phyloP scores from a whole-genome alignment of 2,329 filamentous ascomycete genomes.

The Colletotrichum viniferum region DNA sequence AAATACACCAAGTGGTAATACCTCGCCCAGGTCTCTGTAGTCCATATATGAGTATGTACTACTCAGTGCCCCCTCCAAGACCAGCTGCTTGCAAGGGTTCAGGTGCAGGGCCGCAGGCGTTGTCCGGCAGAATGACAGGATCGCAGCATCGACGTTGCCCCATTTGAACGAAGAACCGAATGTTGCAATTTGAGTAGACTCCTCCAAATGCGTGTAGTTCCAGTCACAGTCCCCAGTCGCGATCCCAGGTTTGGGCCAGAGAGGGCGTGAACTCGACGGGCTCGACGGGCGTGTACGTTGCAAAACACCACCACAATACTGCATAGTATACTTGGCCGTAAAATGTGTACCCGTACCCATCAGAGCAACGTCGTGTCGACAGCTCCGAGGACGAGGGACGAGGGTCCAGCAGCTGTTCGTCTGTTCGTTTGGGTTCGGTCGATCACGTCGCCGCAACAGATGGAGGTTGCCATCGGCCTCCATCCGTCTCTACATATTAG shows the following conservation, averaged over 20 bases:
- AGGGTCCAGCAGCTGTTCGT: slow-evolving; percentile 1
- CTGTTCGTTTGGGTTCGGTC: neutral
- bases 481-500: slow-evolving; percentile 17
- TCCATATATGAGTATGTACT: neutral
- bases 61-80: neutral
- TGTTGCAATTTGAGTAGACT: slow-evolving; percentile 19
- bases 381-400: slow-evolving; percentile 7
- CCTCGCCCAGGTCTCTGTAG: neutral
- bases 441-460: slow-evolving; percentile 7
- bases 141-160: slow-evolving; percentile 13
- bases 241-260: neutral
- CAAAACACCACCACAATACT: neutral
- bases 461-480: neutral
- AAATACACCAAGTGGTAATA: neutral
- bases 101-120: neutral
- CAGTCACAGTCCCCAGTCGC: neutral
- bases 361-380: neutral
- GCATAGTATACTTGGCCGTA: neutral
- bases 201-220: neutral
- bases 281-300: neutral
- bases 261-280: neutral
- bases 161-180: slow-evolving; percentile 17
- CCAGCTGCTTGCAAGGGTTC: slow-evolving; percentile 7
- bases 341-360: neutral
- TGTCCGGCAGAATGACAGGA: slow-evolving; percentile 15